Evolutionary conservation across 306 rosid genomes (phyloP).

Genomic region (Lablab purpureus): DNA sequence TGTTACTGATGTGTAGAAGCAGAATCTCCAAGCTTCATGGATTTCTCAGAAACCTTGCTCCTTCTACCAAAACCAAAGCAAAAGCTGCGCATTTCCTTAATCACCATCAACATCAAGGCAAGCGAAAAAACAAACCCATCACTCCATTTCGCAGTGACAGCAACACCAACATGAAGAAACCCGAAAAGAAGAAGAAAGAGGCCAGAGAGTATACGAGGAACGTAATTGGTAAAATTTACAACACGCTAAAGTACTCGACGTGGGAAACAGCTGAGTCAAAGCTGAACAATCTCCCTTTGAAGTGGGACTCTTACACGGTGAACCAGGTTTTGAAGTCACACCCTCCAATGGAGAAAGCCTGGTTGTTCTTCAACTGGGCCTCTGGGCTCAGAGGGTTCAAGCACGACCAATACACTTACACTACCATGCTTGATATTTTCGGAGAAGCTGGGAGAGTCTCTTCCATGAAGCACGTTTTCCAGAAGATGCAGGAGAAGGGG

Average conservation of each 20-base stretch:
- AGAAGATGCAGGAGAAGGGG: constrained; percentile 74
- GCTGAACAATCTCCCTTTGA: constrained; percentile 56
- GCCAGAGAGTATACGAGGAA: constrained; percentile 62
- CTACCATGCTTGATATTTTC: constrained; percentile 85
- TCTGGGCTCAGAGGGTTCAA: constrained; percentile 61
- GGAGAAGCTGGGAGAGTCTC: constrained; percentile 91
- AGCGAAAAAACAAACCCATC: constrained; percentile 47
- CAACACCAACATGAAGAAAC: neutral
- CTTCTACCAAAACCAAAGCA: constrained; percentile 38
- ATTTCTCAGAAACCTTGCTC: constrained; percentile 45
- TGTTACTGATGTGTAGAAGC: constrained; percentile 7
- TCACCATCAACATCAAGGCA: constrained; percentile 39
- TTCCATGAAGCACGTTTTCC: constrained; percentile 78
- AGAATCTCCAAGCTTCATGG: constrained; percentile 39
- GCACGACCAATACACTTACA: constrained; percentile 85
- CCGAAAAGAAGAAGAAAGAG: constrained; percentile 15
- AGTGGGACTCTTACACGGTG: constrained; percentile 92
- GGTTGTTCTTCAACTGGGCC: constrained; percentile 90
- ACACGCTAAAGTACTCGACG: constrained; percentile 59
- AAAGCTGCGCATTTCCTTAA: constrained; percentile 53
- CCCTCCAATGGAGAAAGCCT: constrained; percentile 90
- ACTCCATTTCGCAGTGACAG: constrained; percentile 20
- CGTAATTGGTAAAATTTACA: constrained; percentile 56
- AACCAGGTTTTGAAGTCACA: constrained; percentile 81
- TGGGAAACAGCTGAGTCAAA: constrained; percentile 75